phyloP scores from a whole-genome alignment of 352 stramenopile species.

The Phytophthora fragariae region DNA sequence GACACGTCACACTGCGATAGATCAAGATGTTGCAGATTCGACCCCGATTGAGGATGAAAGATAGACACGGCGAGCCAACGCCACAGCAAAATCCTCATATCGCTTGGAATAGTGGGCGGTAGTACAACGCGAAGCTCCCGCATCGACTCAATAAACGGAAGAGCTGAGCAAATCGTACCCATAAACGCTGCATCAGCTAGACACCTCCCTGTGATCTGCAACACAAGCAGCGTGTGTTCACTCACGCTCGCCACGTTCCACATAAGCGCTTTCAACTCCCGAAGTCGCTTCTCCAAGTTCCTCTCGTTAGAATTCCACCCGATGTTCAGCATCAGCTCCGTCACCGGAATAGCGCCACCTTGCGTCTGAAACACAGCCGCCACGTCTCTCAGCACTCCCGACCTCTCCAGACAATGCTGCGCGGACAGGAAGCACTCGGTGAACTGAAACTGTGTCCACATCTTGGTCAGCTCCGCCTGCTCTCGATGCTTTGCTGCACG shows the following conservation, averaged over 20 bases:
- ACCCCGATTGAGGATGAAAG: constrained; percentile 28
- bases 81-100: constrained; percentile 14
- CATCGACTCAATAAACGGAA: constrained; percentile 16
- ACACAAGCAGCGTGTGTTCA: neutral
- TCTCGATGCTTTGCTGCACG: neutral
- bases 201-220: constrained; percentile 10
- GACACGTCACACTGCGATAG: constrained; percentile 28
- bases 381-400: constrained; percentile 14
- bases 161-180: constrained; percentile 18
- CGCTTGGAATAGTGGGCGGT: too few species aligned
- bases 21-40: constrained; percentile 16
- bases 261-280: constrained; percentile 17
- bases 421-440: constrained; percentile 18
- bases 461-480: constrained; percentile 15
- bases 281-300: constrained; percentile 21
- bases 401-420: constrained; percentile 20
- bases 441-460: constrained; percentile 20
- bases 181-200: constrained; percentile 16
- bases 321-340: constrained; percentile 23
- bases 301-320: constrained; percentile 17
- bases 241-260: constrained; percentile 14
- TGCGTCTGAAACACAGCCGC: neutral
- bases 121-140: constrained; percentile 14
- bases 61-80: constrained; percentile 30
- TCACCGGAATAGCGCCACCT: constrained; percentile 1